Evolutionary conservation across 345 rosid species (phyloP), one percentile per base, ranked within the genome.

Genomic region (Carallia brachiata): DNA sequence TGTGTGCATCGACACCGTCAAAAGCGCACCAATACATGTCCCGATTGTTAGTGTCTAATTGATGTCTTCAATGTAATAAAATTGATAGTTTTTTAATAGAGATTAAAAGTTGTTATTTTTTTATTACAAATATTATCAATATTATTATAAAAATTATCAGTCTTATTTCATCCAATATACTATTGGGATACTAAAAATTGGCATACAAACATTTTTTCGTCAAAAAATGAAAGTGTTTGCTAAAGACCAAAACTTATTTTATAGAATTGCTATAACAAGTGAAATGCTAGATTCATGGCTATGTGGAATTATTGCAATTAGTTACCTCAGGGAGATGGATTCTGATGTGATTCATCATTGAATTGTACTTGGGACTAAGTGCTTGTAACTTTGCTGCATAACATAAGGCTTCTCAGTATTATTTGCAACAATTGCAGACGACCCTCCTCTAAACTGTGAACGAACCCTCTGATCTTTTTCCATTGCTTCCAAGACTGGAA

Each of bases 401-500:
- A 95, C 79, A 36, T 68, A 54, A 4, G 97, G 99, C 66, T 90
- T 90, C 55, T 92, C 99, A 0, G 81, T 79, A 50, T 85, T 87
- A 69, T 79, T 84, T 36, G 89, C 89, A 16, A 81, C 86, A 62
- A 95, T 92, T 53, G 88, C 92, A 8, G 97, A 88, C n/a, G 99
- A 89, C 0, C 99, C 99, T 4, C 98, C 98, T 87, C 97, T 81
- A 67, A 95, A 95, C 64, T 89, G 88, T 12, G 93, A 84, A 78
- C 99, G 82, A n/a, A 89, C 87, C 64, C 76, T 84, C 66, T 90
- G 92, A 76, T 95, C 99, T 23, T 92, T 95, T 75, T 95, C 97
- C 99, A 95, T 92, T 61, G 98, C 98, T 86, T 95, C 97, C 75
- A 95, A 62, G 70, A 95, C 98, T 0, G 99, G 98, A 19, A 90